These are phyloP conservation scores for Yamadazyma dendronema DNA, from an alignment of 1,139 yeast genomes.

Conservation along the genomic window DNA sequence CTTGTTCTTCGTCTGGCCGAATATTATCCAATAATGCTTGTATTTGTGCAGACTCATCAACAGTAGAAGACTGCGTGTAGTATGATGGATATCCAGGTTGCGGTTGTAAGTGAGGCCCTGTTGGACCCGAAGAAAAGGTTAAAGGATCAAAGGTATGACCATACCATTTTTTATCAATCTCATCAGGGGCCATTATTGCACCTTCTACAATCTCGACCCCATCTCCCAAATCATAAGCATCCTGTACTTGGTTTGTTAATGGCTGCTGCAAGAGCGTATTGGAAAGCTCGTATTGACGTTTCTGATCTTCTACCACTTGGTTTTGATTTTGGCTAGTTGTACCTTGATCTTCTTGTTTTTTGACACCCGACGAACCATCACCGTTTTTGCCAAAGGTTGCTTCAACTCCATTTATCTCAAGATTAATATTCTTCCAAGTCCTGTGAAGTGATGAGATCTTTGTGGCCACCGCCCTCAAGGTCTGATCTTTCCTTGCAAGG, in stretches of 20 bases:
- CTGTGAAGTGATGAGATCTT: background rate
- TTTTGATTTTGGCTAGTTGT: no score
- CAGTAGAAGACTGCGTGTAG: background rate
- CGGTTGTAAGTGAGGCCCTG: background rate
- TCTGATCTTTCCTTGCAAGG: background rate
- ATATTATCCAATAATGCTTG: conserved; percentile 56
- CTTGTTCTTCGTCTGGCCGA: conserved; percentile 53
- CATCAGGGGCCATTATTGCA: background rate
- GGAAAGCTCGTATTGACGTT: no score
- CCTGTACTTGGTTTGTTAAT: no score
- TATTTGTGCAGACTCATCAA: conserved; percentile 9
- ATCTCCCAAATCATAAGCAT: background rate
- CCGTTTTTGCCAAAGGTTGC: no score
- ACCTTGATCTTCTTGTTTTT: no score
- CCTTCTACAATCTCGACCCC: background rate
- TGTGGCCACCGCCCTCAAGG: background rate
- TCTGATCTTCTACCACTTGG: no score
- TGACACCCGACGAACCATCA: no score
- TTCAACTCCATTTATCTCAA: background rate
- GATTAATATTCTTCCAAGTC: background rate
- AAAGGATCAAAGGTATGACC: background rate
- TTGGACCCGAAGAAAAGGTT: background rate
- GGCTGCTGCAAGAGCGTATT: no score
- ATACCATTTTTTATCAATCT: conserved; percentile 8
- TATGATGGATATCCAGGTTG: conserved; percentile 4